Evolutionary conservation across 2,329 filamentous ascomycete genomes (phyloP).

Genomic region (Botrytis fragariae): DNA sequence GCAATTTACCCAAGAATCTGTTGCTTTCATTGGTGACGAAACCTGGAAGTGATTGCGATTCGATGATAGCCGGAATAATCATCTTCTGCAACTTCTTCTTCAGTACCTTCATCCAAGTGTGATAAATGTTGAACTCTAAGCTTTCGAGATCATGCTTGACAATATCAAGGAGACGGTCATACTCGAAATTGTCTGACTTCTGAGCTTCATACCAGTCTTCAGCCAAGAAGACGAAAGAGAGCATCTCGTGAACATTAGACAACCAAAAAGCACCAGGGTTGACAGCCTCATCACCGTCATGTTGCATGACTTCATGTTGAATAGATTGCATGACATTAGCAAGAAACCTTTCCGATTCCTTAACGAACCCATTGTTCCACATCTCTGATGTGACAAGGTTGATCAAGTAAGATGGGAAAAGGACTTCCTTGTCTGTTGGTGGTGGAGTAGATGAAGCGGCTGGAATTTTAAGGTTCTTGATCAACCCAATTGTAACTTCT

Average conservation of each 20-base stretch:
- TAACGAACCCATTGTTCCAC: conserved; percentile 99
- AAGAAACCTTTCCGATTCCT: conserved; percentile 97
- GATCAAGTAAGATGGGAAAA: conserved; percentile 98
- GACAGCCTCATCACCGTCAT: conserved; percentile 94
- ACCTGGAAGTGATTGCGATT: conserved; percentile 94
- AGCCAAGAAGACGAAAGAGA: conserved; percentile 97
- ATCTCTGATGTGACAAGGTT: conserved; percentile 99
- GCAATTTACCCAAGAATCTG: conserved; percentile 93
- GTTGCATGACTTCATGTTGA: conserved; percentile 98
- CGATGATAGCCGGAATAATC: conserved; percentile 98
- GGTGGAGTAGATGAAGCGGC: conserved; percentile 81
- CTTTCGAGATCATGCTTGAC: conserved; percentile 99
- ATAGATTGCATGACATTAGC: conserved; percentile 99
- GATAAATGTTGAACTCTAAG: conserved; percentile 99
- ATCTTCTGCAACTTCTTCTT: conserved; percentile 99
- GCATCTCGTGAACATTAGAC: conserved; percentile 99
- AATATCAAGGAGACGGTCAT: conserved; percentile 94
- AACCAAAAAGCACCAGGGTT: conserved; percentile 98
- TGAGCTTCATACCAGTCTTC: conserved; percentile 99
- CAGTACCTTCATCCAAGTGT: conserved; percentile 99
- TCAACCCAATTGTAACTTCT: conserved; percentile 93
- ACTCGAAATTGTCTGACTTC: conserved; percentile 99
- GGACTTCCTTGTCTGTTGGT: conserved; percentile 95
- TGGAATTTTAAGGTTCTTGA: conserved; percentile 95
- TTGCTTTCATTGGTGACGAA: conserved; percentile 99